phyloP scores from a whole-genome alignment of 106 monocot genomes.

The Apostasia shenzhenica region DNA sequence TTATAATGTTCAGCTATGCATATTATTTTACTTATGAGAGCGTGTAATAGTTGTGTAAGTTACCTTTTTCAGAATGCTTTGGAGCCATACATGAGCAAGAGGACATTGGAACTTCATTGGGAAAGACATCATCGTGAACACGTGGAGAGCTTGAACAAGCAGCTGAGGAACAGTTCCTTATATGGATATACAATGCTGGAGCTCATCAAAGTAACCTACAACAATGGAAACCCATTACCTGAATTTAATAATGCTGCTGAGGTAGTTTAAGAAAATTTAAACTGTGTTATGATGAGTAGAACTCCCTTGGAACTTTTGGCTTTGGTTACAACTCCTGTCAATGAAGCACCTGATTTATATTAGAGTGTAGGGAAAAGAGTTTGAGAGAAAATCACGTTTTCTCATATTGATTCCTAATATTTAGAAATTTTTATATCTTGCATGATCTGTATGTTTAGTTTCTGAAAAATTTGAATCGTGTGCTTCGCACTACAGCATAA shows the following conservation, averaged over 20 bases:
- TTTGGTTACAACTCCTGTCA: too few species aligned
- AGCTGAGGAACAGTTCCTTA: slow-evolving; percentile 56
- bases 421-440: too few species aligned
- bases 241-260: slow-evolving; percentile 89
- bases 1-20: background rate
- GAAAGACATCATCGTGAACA: slow-evolving; percentile 66
- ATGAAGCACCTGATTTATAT: too few species aligned
- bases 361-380: too few species aligned
- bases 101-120: slow-evolving; percentile 84
- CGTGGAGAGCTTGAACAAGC: slow-evolving; percentile 84
- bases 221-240: slow-evolving; percentile 93
- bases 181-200: slow-evolving; percentile 90
- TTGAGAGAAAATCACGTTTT: too few species aligned
- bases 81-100: slow-evolving; percentile 93
- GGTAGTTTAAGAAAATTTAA: slow-evolving; percentile 19
- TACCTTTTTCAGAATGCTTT: slow-evolving; percentile 58
- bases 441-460: too few species aligned
- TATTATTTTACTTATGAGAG: background rate
- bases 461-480: too few species aligned
- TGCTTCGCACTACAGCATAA: too few species aligned
- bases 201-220: slow-evolving; percentile 71
- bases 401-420: too few species aligned
- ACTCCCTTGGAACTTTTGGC: too few species aligned
- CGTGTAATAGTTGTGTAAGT: background rate
- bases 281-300: too few species aligned